Conservation (phyloP, 2,329 filamentous ascomycete species). For the Hypoxylon sp. region DNA sequence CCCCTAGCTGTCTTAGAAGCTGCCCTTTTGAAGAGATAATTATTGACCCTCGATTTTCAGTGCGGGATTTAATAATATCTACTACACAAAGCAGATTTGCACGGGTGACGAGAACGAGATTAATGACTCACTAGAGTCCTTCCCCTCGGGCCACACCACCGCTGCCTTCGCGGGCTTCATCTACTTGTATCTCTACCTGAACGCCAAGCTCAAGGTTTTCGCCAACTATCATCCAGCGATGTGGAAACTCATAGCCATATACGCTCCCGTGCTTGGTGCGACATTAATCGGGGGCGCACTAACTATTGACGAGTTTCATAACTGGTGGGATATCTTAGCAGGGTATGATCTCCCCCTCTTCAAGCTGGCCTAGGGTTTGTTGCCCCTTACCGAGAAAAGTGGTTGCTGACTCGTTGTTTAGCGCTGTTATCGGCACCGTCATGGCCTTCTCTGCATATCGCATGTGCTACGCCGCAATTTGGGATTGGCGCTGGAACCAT, state of each 20-base stretch:
- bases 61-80: conserved; percentile 66
- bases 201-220: conserved; percentile 83
- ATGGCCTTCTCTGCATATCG: conserved; percentile 76
- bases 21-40: too few relatives aligned
- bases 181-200: conserved; percentile 79
- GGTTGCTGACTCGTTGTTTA: conserved; percentile 59
- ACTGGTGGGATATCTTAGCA: conserved; percentile 70
- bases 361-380: neutral
- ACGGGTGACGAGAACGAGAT: conserved; percentile 74
- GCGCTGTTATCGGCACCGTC: conserved; percentile 73
- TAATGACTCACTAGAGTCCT: conserved; percentile 77
- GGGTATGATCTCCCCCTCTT: neutral
- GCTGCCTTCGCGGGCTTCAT: conserved; percentile 80
- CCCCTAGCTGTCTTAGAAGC: too few relatives aligned
- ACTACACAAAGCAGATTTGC: conserved; percentile 78
- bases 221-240: conserved; percentile 78
- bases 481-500: conserved; percentile 76
- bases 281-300: conserved; percentile 76
- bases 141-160: conserved; percentile 80
- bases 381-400: neutral
- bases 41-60: too few relatives aligned
- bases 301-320: conserved; percentile 80
- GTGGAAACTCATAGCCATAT: conserved; percentile 78
- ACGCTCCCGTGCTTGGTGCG: conserved; percentile 76
- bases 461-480: conserved; percentile 76